A percentile compares a stretch with the other conserved stretches of the same genome.
These are phyloP conservation scores for Monosporascus sp. DNA, from an alignment of 2,329 filamentous ascomycete species.

Conservation along the genomic window DNA sequence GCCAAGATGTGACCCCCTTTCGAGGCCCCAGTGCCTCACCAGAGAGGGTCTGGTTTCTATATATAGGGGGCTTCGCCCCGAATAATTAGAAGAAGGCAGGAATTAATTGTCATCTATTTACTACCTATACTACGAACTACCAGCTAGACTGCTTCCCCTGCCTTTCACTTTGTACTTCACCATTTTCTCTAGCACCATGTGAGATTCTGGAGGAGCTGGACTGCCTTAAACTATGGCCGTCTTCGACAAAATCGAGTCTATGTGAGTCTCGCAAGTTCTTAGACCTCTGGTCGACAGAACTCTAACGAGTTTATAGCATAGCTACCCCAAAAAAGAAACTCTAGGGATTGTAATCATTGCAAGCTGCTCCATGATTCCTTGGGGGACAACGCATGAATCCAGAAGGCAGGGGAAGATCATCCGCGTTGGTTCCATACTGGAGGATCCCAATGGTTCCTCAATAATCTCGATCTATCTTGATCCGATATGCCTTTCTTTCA, in stretches of 20 bases:
- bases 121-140: no score
- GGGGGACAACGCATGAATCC: not conserved
- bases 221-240: not conserved
- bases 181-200: no score
- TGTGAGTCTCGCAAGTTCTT: constrained; percentile 3
- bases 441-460: not conserved
- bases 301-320: not conserved
- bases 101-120: no score
- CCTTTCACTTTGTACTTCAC: no score
- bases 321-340: not conserved
- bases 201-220: not conserved
- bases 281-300: not conserved
- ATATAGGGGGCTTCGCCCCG: no score
- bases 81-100: no score
- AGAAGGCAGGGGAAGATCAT: not conserved
- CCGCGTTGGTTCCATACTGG: not conserved
- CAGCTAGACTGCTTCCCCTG: no score
- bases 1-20: no score
- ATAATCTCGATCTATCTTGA: constrained; percentile 8
- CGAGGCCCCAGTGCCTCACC: no score
- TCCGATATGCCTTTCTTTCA: not conserved
- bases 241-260: not conserved
- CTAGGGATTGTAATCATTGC: constrained; percentile 3
- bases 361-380: constrained; percentile 1
- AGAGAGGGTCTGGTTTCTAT: no score